phyloP scores from a whole-genome alignment of 306 rosid species.

The Trichosanthes truncata region DNA sequence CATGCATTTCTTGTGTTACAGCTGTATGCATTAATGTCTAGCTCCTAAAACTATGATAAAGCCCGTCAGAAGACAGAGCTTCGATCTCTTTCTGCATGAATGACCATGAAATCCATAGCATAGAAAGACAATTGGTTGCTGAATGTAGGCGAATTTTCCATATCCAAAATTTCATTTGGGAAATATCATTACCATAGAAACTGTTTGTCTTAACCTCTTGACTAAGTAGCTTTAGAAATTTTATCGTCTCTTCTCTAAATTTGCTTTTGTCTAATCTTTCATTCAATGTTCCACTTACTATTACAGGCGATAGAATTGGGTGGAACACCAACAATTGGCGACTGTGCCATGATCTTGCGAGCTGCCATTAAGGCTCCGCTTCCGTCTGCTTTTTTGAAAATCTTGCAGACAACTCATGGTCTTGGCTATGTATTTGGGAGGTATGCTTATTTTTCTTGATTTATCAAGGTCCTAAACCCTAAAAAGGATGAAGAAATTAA shows the following conservation, averaged over 20 bases:
- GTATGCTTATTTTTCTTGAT: slow-evolving; percentile 33
- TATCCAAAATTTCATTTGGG: not conserved
- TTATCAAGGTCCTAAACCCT: not conserved
- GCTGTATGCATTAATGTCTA: not conserved
- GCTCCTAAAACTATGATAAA: not conserved
- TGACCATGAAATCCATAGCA: not conserved
- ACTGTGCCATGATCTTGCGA: slow-evolving; percentile 82
- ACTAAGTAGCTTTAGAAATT: not conserved
- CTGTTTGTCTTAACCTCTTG: not conserved
- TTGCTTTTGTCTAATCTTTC: not conserved
- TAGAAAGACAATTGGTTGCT: not conserved
- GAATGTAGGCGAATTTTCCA: not conserved
- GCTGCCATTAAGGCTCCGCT: slow-evolving; percentile 80
- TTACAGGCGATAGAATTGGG: slow-evolving; percentile 82
- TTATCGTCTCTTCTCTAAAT: not conserved
- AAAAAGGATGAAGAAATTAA: not conserved
- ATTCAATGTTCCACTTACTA: not conserved
- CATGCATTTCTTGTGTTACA: not conserved
- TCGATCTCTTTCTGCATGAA: not conserved
- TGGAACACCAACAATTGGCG: slow-evolving; percentile 85
- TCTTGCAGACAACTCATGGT: slow-evolving; percentile 70
- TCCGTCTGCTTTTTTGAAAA: slow-evolving; percentile 80
- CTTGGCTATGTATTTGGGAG: slow-evolving; percentile 88
- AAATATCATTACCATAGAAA: not conserved
- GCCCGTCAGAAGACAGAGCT: not conserved